A percentile compares a stretch with the other conserved stretches of the same genome.
phyloP scores from a whole-genome alignment of 352 stramenopile species.

The Globisporangium orthogonon region DNA sequence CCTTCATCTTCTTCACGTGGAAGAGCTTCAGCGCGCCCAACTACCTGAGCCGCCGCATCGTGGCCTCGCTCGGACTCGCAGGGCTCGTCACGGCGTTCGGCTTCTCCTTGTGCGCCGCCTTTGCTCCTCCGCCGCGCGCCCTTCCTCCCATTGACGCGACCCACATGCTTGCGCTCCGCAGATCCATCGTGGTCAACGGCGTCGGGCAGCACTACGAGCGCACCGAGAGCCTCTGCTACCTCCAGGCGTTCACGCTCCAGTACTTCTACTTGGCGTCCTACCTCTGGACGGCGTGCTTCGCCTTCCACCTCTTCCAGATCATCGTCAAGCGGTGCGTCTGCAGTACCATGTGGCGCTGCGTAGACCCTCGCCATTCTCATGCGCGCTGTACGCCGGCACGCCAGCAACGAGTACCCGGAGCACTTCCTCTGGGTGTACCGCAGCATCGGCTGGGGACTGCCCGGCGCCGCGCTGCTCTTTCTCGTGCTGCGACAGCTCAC shows the following conservation, averaged over 20 bases:
- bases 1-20: constrained; percentile 66
- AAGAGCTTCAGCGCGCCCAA: constrained; percentile 57
- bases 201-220: constrained; percentile 30
- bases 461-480: constrained; percentile 41
- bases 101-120: constrained; percentile 39
- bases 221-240: constrained; percentile 52
- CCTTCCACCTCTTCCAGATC: constrained; percentile 85
- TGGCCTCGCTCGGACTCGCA: constrained; percentile 59
- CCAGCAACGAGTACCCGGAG: constrained; percentile 70
- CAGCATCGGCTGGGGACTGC: constrained; percentile 55
- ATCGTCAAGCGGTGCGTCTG: constrained; percentile 55
- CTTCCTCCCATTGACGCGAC: too few species aligned
- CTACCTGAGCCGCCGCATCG: constrained; percentile 63
- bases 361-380: background rate
- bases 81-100: constrained; percentile 51
- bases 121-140: too few species aligned
- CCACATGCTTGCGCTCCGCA: constrained; percentile 7
- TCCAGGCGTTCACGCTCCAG: constrained; percentile 61
- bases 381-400: background rate
- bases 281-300: constrained; percentile 81
- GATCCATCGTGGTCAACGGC: constrained; percentile 55
- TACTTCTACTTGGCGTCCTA: constrained; percentile 83
- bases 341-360: background rate
- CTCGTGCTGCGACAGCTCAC: constrained; percentile 67
- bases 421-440: constrained; percentile 56